These are phyloP conservation scores for Podospora pseudopauciseta DNA, from an alignment of 495 filamentous ascomycete species.

Conservation along the genomic window DNA sequence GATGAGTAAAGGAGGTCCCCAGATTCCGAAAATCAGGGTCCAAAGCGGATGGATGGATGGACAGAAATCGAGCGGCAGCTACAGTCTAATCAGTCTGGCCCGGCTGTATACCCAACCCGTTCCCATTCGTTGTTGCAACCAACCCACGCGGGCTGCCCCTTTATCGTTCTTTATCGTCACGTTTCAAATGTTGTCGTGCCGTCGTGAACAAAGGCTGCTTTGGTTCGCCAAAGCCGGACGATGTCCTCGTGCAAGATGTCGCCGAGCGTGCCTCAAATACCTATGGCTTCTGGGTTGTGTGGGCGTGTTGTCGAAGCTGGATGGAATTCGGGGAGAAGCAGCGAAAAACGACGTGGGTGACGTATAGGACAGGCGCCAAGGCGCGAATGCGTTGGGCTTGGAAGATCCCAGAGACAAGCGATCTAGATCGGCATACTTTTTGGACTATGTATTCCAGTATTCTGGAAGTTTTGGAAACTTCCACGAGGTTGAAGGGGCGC, in stretches of 20 bases:
- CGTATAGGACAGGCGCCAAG: not conserved
- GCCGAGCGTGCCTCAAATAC: no score
- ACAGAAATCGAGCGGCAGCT: not conserved
- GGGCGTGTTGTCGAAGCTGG: not conserved
- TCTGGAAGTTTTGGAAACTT: not conserved
- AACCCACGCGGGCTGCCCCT: constrained; percentile 1
- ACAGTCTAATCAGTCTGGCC: constrained; percentile 3
- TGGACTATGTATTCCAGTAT: not conserved
- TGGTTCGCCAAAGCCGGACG: no score
- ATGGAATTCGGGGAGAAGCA: not conserved
- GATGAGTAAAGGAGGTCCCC: constrained; percentile 12
- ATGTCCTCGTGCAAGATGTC: not conserved
- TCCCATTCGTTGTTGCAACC: constrained; percentile 4
- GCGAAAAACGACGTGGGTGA: not conserved
- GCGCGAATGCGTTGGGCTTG: not conserved
- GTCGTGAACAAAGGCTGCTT: not conserved
- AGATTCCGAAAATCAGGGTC: constrained; percentile 2
- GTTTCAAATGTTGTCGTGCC: not conserved
- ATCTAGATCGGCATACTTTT: constrained; percentile 3
- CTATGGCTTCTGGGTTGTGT: no score
- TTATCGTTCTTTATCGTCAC: constrained; percentile 6
- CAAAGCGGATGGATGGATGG: not conserved
- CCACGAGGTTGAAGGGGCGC: not conserved
- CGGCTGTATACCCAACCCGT: not conserved
- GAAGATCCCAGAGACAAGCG: not conserved